These are phyloP conservation scores for Daldinia loculata DNA, from an alignment of 495 filamentous ascomycete genomes.

Conservation along the genomic window DNA sequence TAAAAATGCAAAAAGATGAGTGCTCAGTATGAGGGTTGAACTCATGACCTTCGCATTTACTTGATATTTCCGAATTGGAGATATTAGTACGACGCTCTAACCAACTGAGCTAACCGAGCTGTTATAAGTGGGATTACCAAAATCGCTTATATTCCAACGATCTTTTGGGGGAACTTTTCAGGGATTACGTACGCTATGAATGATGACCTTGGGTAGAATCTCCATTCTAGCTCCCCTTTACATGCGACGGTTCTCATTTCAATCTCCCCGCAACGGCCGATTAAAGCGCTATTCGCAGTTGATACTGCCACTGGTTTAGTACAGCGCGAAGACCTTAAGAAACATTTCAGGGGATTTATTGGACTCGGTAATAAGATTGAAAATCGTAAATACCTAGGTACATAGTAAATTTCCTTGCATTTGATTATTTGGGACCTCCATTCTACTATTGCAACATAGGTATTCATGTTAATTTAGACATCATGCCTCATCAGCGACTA, in stretches of 20 bases:
- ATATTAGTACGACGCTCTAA: constrained; percentile 19
- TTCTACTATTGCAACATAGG: no score
- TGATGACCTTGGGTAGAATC: no score
- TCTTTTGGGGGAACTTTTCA: not conserved
- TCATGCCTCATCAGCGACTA: no score
- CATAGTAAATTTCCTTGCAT: not conserved
- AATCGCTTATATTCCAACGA: not conserved
- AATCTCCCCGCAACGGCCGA: no score
- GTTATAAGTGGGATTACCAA: no score
- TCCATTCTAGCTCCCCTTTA: no score
- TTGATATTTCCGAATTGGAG: constrained; percentile 2
- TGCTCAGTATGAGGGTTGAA: constrained; percentile 15
- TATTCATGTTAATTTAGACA: no score
- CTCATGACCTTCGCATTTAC: constrained; percentile 15
- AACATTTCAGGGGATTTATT: not conserved
- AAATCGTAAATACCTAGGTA: not conserved
- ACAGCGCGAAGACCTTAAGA: no score
- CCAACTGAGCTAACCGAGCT: constrained; percentile 12
- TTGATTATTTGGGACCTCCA: not conserved
- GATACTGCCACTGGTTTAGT: no score
- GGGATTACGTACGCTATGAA: no score
- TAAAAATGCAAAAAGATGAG: not conserved
- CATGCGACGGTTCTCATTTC: no score
- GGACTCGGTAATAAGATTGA: not conserved
- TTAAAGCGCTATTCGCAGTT: no score